Percentiles rank a stretch among this genome's conserved stretches.
These are phyloP conservation scores for Irpex sp. DNA, from an alignment of 1,284 basidiomycete species.

Conservation along the genomic window DNA sequence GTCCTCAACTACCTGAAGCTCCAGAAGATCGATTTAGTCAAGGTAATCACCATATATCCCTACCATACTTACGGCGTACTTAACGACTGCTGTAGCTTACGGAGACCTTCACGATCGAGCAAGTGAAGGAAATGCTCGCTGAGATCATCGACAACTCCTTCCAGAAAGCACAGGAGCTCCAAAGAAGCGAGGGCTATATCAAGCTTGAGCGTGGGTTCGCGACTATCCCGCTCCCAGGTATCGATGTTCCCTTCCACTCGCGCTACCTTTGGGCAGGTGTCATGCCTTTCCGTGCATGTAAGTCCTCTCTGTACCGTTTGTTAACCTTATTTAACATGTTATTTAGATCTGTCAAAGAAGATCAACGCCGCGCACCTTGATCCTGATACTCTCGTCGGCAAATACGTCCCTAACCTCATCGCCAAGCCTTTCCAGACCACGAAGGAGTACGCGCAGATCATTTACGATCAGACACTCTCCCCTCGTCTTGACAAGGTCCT, in stretches of 20 bases:
- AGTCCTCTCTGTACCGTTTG: slow-evolving; percentile 27
- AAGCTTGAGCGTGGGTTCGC: slow-evolving; percentile 95
- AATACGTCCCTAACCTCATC: slow-evolving; percentile 97
- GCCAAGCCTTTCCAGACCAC: slow-evolving; percentile 93
- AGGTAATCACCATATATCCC: slow-evolving; percentile 47
- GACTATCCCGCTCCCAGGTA: slow-evolving; percentile 94
- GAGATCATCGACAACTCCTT: slow-evolving; percentile 89
- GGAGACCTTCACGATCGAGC: slow-evolving; percentile 79
- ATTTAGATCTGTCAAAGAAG: slow-evolving; percentile 92
- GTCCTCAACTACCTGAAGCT: slow-evolving; percentile 96
- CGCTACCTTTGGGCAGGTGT: slow-evolving; percentile 99
- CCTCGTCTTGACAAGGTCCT: slow-evolving; percentile 92
- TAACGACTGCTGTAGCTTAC: slow-evolving; percentile 54
- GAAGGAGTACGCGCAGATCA: slow-evolving; percentile 89
- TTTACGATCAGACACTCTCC: slow-evolving; percentile 93
- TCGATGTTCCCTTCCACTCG: slow-evolving; percentile 99
- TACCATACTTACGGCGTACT: too few species aligned
- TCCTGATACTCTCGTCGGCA: slow-evolving; percentile 88
- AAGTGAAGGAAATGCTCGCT: slow-evolving; percentile 88
- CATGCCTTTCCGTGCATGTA: slow-evolving; percentile 92
- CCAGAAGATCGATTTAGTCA: slow-evolving; percentile 94
- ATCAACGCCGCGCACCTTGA: slow-evolving; percentile 89
- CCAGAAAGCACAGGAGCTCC: slow-evolving; percentile 74
- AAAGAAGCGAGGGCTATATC: slow-evolving; percentile 85
- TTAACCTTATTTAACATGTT: slow-evolving; percentile 10